Evolutionary conservation across 345 rosid genomes (phyloP).

Genomic region (Aquilaria sinensis): DNA sequence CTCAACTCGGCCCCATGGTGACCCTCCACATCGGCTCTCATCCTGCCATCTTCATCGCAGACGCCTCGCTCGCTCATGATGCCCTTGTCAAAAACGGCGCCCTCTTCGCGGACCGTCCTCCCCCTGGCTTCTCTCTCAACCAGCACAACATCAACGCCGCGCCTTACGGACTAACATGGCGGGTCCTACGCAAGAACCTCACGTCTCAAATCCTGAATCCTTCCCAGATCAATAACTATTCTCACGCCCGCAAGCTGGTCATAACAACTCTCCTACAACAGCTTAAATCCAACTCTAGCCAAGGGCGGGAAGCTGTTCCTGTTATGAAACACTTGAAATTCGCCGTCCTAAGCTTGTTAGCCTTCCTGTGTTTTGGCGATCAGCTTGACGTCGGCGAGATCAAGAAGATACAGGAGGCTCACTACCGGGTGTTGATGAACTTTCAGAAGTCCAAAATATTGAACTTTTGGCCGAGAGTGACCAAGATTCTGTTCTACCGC

Average conservation of each 20-base stretch:
- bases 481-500: slow-evolving; percentile 18
- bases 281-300: neutral
- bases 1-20: slow-evolving; percentile 35
- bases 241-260: slow-evolving; percentile 28
- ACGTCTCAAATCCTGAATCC: slow-evolving; percentile 29
- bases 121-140: slow-evolving; percentile 14
- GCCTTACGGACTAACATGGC: slow-evolving; percentile 33
- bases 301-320: neutral
- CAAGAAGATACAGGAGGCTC: slow-evolving; percentile 27
- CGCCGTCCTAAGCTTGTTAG: slow-evolving; percentile 22
- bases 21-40: slow-evolving; percentile 29
- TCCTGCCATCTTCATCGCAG: slow-evolving; percentile 33
- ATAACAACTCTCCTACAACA: neutral
- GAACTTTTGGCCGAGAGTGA: slow-evolving; percentile 26
- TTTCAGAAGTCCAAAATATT: slow-evolving; percentile 26
- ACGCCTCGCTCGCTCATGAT: slow-evolving; percentile 32
- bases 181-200: slow-evolving; percentile 29
- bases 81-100: slow-evolving; percentile 35
- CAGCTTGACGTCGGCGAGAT: slow-evolving; percentile 21
- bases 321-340: slow-evolving; percentile 19
- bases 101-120: slow-evolving; percentile 34
- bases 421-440: slow-evolving; percentile 20
- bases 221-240: neutral
- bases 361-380: slow-evolving; percentile 29
- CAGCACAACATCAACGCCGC: slow-evolving; percentile 37